Conservation (phyloP, 768 basidiomycete genomes). For the Arthromyces matolae region DNA sequence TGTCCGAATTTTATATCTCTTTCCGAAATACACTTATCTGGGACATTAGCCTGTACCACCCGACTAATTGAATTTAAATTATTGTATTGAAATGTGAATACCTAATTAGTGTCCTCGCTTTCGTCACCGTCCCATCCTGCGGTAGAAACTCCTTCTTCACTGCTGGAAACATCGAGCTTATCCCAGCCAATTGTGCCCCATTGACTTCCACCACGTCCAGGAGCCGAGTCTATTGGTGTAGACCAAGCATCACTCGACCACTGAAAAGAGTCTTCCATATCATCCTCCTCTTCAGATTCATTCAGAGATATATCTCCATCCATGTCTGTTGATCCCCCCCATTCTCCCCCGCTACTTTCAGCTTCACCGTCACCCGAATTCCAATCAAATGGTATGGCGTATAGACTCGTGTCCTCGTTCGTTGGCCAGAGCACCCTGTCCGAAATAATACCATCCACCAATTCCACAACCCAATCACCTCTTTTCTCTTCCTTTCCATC, state of each 20-base stretch:
- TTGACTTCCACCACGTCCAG: too few relatives aligned
- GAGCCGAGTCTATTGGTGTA: too few relatives aligned
- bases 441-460: constrained; percentile 34
- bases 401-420: constrained; percentile 32
- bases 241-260: constrained; percentile 14
- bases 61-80: constrained; percentile 17
- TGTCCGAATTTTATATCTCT: too few relatives aligned
- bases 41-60: constrained; percentile 29
- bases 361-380: constrained; percentile 35
- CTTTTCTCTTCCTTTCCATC: constrained; percentile 29
- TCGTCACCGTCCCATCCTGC: constrained; percentile 46
- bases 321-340: constrained; percentile 30
- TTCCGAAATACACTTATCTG: too few relatives aligned
- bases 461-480: constrained; percentile 41
- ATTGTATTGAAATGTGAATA: not conserved
- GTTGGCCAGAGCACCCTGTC: constrained; percentile 27
- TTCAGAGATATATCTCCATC: constrained; percentile 42
- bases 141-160: constrained; percentile 31
- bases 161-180: constrained; percentile 13
- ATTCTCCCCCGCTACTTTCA: constrained; percentile 24
- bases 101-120: constrained; percentile 35
- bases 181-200: constrained; percentile 5
- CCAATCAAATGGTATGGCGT: constrained; percentile 43
- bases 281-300: constrained; percentile 35
- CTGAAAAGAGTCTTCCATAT: constrained; percentile 19